A percentile compares a stretch with the other conserved stretches of the same genome.
These are phyloP conservation scores for Hymenoscyphus occultus DNA, from an alignment of 2,329 filamentous ascomycete genomes.

Conservation along the genomic window DNA sequence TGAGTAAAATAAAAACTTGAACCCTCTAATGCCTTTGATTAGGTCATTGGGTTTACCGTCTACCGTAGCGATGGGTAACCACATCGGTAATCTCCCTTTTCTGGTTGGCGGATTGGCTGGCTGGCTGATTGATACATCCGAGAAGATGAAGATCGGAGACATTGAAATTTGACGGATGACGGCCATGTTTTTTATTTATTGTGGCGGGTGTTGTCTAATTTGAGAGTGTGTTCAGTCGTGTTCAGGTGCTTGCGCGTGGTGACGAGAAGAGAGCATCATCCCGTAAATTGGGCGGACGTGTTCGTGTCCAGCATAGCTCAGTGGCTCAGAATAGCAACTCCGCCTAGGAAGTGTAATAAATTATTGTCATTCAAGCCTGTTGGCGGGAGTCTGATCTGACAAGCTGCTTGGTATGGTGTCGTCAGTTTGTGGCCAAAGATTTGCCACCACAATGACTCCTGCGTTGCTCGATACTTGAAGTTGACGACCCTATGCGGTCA, in stretches of 20 bases:
- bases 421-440: background rate
- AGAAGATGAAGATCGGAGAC: background rate
- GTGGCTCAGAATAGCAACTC: background rate
- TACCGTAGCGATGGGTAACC: background rate
- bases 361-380: background rate
- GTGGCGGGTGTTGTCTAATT: background rate
- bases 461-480: background rate
- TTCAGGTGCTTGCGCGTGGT: background rate
- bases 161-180: background rate
- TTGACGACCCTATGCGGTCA: background rate
- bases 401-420: background rate
- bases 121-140: background rate
- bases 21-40: too few relatives aligned
- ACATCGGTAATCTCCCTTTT: background rate
- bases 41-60: too few relatives aligned
- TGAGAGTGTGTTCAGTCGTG: background rate
- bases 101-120: background rate
- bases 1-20: too few relatives aligned
- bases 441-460: slow-evolving; percentile 4
- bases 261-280: background rate
- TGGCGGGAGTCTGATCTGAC: background rate
- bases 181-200: background rate
- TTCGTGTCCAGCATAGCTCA: background rate
- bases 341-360: background rate
- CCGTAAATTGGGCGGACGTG: background rate